A percentile compares a stretch with the other conserved stretches of the same genome.
phyloP scores from a whole-genome alignment of 2,329 filamentous ascomycete species.

The Triangularia verruculosa region DNA sequence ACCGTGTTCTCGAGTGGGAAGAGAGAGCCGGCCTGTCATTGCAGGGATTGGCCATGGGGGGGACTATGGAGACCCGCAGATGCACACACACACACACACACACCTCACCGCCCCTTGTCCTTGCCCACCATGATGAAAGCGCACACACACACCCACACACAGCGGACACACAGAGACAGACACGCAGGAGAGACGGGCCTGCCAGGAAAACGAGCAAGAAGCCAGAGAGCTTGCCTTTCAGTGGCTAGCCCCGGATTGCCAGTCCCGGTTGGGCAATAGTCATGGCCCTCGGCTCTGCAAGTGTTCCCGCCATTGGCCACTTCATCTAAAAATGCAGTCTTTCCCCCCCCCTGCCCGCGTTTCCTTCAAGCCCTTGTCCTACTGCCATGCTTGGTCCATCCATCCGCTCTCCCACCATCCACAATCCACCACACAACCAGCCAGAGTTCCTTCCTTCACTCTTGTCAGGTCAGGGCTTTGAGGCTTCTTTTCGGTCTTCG shows the following conservation, averaged over 20 bases:
- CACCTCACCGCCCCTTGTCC: conserved; percentile 29
- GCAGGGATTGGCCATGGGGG: conserved; percentile 21
- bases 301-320: conserved; percentile 47
- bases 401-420: conserved; percentile 24
- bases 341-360: conserved; percentile 40
- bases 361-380: conserved; percentile 48
- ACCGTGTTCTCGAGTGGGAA: conserved; percentile 2
- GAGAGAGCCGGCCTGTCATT: conserved; percentile 21
- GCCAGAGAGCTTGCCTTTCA: conserved; percentile 20
- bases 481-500: conserved; percentile 2
- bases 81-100: conserved; percentile 7
- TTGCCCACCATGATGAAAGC: conserved; percentile 16
- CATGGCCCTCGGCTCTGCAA: conserved; percentile 38
- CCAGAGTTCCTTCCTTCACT: conserved; percentile 25
- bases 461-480: conserved; percentile 3
- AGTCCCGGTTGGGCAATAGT: conserved; percentile 51
- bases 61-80: conserved; percentile 12
- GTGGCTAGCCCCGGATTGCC: conserved; percentile 45
- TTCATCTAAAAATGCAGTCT: conserved; percentile 47
- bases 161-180: conserved; percentile 9
- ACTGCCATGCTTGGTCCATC: conserved; percentile 35
- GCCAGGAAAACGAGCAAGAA: conserved; percentile 16
- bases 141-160: no score
- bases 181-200: conserved; percentile 5
- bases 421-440: conserved; percentile 27